Evolutionary conservation across 305 asterid species (phyloP).

Genomic region (Plantago lanceolata): DNA sequence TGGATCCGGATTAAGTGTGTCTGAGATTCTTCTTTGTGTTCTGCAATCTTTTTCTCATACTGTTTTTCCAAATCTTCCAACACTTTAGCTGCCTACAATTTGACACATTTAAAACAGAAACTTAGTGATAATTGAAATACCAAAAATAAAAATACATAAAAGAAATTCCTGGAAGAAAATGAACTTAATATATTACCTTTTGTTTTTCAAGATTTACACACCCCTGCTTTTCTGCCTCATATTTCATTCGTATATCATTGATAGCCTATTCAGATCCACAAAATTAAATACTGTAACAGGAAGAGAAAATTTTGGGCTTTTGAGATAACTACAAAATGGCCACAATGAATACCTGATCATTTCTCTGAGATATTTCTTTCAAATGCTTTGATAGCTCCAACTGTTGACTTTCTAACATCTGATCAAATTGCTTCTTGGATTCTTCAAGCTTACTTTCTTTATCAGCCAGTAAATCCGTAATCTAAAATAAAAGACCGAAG

Average conservation of each 20-base stretch:
- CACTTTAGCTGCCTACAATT: conserved; percentile 62
- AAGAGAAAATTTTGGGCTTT: conserved; percentile 21
- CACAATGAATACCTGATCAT: conserved; percentile 65
- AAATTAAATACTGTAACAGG: conserved; percentile 27
- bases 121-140: conserved; percentile 16
- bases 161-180: conserved; percentile 5
- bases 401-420: conserved; percentile 84
- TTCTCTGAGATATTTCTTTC: conserved; percentile 91
- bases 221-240: conserved; percentile 82
- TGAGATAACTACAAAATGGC: conserved; percentile 20
- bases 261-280: conserved; percentile 65
- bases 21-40: conserved; percentile 61
- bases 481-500: conserved; percentile 42
- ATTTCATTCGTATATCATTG: conserved; percentile 72
- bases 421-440: conserved; percentile 78
- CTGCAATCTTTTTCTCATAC: conserved; percentile 59
- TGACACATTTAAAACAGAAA: conserved; percentile 23
- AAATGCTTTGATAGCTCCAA: conserved; percentile 81
- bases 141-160: not conserved
- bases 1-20: conserved; percentile 55
- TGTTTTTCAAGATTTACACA: conserved; percentile 67
- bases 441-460: conserved; percentile 74
- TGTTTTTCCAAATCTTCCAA: conserved; percentile 58
- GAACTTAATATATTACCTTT: conserved; percentile 47
- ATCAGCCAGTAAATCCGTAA: conserved; percentile 53